These are phyloP conservation scores for Blastobotrys elegans DNA, from an alignment of 1,139 yeast species.

Conservation along the genomic window DNA sequence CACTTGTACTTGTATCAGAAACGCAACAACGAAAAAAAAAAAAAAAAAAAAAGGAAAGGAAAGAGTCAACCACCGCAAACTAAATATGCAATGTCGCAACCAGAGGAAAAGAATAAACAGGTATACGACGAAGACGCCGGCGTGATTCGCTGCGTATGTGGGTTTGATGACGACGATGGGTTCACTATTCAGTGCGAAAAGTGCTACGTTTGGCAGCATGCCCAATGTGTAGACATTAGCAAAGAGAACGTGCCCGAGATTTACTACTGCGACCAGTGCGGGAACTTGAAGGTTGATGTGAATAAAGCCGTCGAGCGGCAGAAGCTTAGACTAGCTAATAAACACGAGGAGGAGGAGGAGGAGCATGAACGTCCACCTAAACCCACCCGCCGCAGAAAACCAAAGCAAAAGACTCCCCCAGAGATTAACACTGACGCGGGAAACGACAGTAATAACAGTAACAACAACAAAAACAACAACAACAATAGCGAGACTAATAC, in stretches of 20 bases:
- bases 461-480: not conserved
- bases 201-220: slow-evolving; percentile 94
- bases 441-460: not conserved
- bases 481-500: not conserved
- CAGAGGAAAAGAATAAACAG: slow-evolving; percentile 4
- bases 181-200: slow-evolving; percentile 91
- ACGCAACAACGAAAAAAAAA: not conserved
- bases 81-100: slow-evolving; percentile 7
- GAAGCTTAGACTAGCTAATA: slow-evolving; percentile 19
- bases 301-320: slow-evolving; percentile 42
- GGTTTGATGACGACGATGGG: slow-evolving; percentile 86
- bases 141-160: slow-evolving; percentile 84
- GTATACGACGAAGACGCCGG: slow-evolving; percentile 53
- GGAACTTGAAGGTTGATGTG: slow-evolving; percentile 49
- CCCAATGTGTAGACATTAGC: slow-evolving; percentile 75
- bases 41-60: not conserved
- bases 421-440: not conserved
- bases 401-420: not conserved
- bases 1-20: not conserved
- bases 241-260: slow-evolving; percentile 78
- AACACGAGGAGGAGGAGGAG: not conserved
- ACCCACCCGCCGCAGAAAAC: not conserved
- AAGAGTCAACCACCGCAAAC: not conserved
- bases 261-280: slow-evolving; percentile 78
- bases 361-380: too few species aligned